Base-by-base conservation (phyloP, 2,329 filamentous ascomycete species). In the Nemania abortiva region DNA sequence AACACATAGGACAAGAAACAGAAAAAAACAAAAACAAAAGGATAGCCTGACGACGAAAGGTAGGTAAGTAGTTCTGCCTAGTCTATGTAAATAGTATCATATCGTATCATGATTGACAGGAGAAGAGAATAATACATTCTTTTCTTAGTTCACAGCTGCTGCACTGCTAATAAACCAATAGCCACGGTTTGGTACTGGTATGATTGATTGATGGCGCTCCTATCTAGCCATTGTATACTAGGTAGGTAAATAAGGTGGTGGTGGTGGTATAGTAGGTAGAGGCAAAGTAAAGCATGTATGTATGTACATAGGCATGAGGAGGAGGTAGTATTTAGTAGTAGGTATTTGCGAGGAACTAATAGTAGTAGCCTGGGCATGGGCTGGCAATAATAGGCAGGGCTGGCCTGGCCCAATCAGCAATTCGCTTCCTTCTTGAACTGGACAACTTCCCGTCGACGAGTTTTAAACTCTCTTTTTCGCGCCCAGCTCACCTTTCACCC, bases 361-460 rank as follows among this genome's bases (percentile, higher is more conserved):
- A 47, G 42, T n/a, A 45, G 55, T 52, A 68, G 68, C 49, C 53
- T 63, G 50, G 58, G 47, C 58, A 58, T 55, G 54, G 59, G 59
- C 67, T 37, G 58, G 62, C 42, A 37, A 52, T 27, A 27, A 27
- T 52, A 49, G 58, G 61, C 62, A 69, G 62, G 69, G 63, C 66
- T 67, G 42, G 56, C 22, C 67, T 60, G 61, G 42, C 65, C 68
- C 68, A 70, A 71, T 71, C 70, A 71, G 70, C 63, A 70, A 71
- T 62, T 70, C 24, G 64, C 67, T 61, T 65, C 67, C 49, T 71
- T 70, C 69, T 70, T 56, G 63, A 70, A 67, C 63, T 65, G 63
- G 69, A 65, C 70, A 72, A 65, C 66, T 60, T 56, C 65, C 22
- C 6, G 55, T 55, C 31, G 11, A 56, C 61, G 31, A 69, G 56